phyloP scores from a whole-genome alignment of 2,329 filamentous ascomycete species.

The Colletotrichum siamense region DNA sequence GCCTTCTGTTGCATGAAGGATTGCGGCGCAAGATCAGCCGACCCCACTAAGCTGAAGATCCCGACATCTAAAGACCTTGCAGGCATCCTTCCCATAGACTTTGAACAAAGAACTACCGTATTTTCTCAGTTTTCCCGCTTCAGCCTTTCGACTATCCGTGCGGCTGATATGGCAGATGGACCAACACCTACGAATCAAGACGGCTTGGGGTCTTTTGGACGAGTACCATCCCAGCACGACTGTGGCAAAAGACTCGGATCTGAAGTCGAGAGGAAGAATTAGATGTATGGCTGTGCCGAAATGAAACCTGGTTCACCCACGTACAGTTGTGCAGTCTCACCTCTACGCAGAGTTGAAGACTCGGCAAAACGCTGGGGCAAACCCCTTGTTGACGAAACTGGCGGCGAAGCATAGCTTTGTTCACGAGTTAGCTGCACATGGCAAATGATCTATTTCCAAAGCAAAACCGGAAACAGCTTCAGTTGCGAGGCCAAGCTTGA shows the following conservation, averaged over 20 bases:
- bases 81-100: not conserved
- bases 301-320: not conserved
- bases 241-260: not conserved
- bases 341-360: not conserved
- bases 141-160: not conserved
- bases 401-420: not conserved
- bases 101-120: not conserved
- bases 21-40: not conserved
- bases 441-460: not conserved
- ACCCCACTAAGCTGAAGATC: not conserved
- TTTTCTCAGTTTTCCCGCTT: not conserved
- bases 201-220: not conserved
- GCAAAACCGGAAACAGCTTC: not conserved
- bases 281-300: not conserved
- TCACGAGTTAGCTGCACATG: not conserved
- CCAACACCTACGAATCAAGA: not conserved
- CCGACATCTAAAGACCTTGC: not conserved
- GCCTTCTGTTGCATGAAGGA: not conserved
- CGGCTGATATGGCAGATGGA: accelerated
- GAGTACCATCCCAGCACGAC: not conserved
- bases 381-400: not conserved
- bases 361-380: not conserved
- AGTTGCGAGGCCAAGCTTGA: not conserved
- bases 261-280: not conserved
- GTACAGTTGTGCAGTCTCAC: not conserved